Base-by-base conservation (phyloP, 2,329 filamentous ascomycete species). In the Beauveria rudraprayagi region DNA sequence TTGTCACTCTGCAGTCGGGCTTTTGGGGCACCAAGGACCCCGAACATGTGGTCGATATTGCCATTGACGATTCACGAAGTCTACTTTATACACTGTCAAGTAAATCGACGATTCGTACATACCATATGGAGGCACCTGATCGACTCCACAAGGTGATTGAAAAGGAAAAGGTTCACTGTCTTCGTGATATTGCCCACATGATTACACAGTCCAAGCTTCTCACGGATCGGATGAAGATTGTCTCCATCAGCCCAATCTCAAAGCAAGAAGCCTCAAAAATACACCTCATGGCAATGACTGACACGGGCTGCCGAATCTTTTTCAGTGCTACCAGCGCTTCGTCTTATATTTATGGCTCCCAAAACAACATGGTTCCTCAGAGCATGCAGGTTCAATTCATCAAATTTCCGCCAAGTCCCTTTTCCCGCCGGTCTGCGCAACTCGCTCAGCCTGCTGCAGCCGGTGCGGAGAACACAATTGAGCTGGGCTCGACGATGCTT, bases 361-460 rank as follows among this genome's bases (percentile, higher is more conserved):
- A 83, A 22, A 81, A 83, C 8, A 87, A 81, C 62, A 73, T 80
- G 62, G 86, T 90, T 0, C 92, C 94, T 0, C 92, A 90, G 67
- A 97, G 91, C 74, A 97, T 99, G 91, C 92, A 97, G 73, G 86
- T 97, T n/a, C 89, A 95, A 67, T 94, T 96, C 70, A 91, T 99
- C 73, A 95, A 94, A 70, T 96, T 96, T 62, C 94, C 95, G 1
- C 94, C 94, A 60, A 73, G 70, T 63, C 64, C 69, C 22, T 65
- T 56, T 22, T 44, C 71, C 61, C 66, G 70, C 62, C 67, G 71
- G 60, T 64, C 72, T 19, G 67, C 65, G 5, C 73, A 72, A 54
- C 62, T 68, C 41, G 67, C 69, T n/a, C 43, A 60, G 54, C 48
- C 14, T 22, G 44, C 17, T 14, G 54, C 56, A 17, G 52, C 48